These are phyloP conservation scores for Rubus idaeus DNA, from an alignment of 306 rosid genomes.

Conservation along the genomic window DNA sequence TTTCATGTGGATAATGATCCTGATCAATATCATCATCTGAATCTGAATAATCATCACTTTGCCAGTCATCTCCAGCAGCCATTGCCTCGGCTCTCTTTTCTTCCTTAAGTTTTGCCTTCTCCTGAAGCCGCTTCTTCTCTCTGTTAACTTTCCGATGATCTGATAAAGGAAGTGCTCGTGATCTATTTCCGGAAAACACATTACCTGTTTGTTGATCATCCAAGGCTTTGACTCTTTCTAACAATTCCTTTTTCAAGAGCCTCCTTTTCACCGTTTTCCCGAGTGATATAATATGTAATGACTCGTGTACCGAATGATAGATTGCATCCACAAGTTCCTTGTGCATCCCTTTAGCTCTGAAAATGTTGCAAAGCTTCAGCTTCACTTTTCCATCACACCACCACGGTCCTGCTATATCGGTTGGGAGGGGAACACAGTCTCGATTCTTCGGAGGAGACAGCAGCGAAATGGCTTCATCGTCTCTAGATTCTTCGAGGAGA, in stretches of 20 bases:
- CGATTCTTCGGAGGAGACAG: slow-evolving; percentile 62
- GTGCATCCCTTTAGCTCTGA: slow-evolving; percentile 40
- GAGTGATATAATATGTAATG: slow-evolving; percentile 39
- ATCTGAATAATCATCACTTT: slow-evolving; percentile 67
- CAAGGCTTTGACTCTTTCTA: slow-evolving; percentile 57
- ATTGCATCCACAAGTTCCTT: slow-evolving; percentile 45
- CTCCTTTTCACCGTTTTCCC: slow-evolving; percentile 56
- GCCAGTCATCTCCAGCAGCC: slow-evolving; percentile 71
- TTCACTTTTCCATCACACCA: slow-evolving; percentile 61
- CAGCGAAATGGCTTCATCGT: slow-evolving; percentile 74
- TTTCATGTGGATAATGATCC: slow-evolving; percentile 31
- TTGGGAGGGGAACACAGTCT: slow-evolving; percentile 48
- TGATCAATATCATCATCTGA: slow-evolving; percentile 40
- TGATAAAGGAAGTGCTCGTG: slow-evolving; percentile 53
- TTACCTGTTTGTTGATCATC: slow-evolving; percentile 51
- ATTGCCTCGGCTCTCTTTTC: slow-evolving; percentile 65
- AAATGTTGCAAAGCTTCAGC: slow-evolving; percentile 46
- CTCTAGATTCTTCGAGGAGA: slow-evolving; percentile 75
- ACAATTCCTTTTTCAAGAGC: slow-evolving; percentile 58
- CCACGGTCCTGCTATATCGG: slow-evolving; percentile 59
- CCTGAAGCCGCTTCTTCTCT: slow-evolving; percentile 70
- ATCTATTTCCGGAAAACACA: slow-evolving; percentile 62
- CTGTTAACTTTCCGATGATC: slow-evolving; percentile 72
- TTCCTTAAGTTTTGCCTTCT: slow-evolving; percentile 62
- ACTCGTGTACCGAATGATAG: slow-evolving; percentile 43